phyloP scores from a whole-genome alignment of 208 protist species.

The Tritrichomonas musculus region DNA sequence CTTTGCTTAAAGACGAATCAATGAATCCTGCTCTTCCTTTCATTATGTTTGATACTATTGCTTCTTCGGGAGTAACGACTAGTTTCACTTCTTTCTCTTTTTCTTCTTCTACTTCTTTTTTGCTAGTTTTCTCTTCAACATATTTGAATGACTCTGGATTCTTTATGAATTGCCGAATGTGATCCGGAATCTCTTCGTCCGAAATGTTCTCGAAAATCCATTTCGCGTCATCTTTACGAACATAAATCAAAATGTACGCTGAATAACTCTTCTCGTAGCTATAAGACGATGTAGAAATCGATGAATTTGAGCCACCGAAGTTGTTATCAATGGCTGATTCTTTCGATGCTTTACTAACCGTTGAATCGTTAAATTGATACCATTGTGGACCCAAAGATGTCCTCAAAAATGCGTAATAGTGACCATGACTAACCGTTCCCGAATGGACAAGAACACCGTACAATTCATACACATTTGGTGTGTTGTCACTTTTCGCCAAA shows the following conservation, averaged over 20 bases:
- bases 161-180: not conserved
- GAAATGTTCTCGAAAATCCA: not conserved
- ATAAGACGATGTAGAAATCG: not conserved
- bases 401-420: not conserved
- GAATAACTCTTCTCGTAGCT: not conserved
- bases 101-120: not conserved
- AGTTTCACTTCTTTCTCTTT: not conserved
- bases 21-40: not conserved
- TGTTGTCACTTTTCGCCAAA: conserved; percentile 32
- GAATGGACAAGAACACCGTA: not conserved
- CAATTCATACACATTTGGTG: not conserved
- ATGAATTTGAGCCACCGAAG: not conserved
- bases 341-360: not conserved
- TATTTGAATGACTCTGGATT: not conserved
- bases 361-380: not conserved
- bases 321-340: not conserved
- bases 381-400: not conserved
- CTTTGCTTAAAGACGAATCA: not conserved
- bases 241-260: not conserved
- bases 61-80: not conserved
- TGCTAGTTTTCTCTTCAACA: not conserved
- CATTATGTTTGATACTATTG: not conserved
- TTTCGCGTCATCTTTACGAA: not conserved
- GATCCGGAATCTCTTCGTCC: not conserved
- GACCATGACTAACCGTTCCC: not conserved